phyloP scores from a whole-genome alignment of 768 basidiomycete species.

The Cystobasidiopsis lactophilus region DNA sequence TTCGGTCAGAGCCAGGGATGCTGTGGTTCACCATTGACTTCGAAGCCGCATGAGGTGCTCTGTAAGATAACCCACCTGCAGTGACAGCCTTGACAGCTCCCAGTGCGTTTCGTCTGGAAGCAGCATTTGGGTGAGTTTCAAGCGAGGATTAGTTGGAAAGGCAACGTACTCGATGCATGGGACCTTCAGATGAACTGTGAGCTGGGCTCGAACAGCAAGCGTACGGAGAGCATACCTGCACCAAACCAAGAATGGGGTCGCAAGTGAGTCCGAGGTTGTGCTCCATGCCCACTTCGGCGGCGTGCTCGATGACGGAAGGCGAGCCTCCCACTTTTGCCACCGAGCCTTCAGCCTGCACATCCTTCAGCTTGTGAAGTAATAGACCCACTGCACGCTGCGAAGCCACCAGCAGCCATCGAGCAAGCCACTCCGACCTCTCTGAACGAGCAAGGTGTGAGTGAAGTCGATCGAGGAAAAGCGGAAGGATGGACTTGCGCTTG shows the following conservation, averaged over 20 bases:
- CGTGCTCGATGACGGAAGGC: constrained; percentile 22
- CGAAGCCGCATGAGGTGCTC: constrained; percentile 28
- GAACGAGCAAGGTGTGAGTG: not conserved
- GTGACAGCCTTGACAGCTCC: constrained; percentile 25
- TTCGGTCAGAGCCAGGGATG: too few relatives aligned
- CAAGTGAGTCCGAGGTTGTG: constrained; percentile 72
- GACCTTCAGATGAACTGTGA: too few relatives aligned
- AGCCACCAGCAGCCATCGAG: constrained; percentile 85
- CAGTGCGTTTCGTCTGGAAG: constrained; percentile 28
- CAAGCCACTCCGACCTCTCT: constrained; percentile 68
- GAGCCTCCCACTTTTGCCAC: constrained; percentile 63
- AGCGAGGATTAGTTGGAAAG: too few relatives aligned
- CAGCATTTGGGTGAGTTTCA: too few relatives aligned
- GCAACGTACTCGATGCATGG: constrained; percentile 67
- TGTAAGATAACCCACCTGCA: constrained; percentile 84
- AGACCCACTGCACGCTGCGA: constrained; percentile 80
- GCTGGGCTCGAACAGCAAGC: too few relatives aligned
- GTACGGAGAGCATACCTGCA: too few relatives aligned
- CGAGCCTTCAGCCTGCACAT: too few relatives aligned
- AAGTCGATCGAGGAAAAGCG: not conserved
- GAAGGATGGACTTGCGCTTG: constrained; percentile 48
- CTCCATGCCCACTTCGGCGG: constrained; percentile 15
- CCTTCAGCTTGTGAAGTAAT: too few relatives aligned
- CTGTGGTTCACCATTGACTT: constrained; percentile 29
- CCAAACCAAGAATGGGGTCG: constrained; percentile 64